phyloP scores from a whole-genome alignment of 73 alveolate genomes.

The Paramecium primaurelia region DNA sequence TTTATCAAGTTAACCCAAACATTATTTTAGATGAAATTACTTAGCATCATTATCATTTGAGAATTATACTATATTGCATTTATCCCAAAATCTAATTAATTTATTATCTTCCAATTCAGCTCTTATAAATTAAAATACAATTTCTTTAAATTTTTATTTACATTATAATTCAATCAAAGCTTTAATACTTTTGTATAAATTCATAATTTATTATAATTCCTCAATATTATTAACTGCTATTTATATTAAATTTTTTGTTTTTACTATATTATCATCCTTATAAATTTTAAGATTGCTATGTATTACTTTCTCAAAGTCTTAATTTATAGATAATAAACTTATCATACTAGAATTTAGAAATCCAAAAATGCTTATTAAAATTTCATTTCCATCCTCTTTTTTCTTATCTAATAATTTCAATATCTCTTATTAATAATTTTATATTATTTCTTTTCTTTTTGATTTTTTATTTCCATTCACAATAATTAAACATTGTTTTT shows the following conservation, averaged over 20 bases:
- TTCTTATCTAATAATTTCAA: not conserved
- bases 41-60: not conserved
- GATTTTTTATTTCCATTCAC: conserved; percentile 3
- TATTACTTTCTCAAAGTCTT: not conserved
- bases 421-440: not conserved
- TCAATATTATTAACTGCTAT: not conserved
- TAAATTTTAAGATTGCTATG: not conserved
- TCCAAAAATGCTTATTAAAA: not conserved
- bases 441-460: not conserved
- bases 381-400: not conserved
- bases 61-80: not conserved
- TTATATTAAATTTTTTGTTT: not conserved
- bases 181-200: not conserved
- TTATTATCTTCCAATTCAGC: not conserved
- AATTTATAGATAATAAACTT: not conserved
- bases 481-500: not conserved
- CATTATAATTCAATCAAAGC: not conserved
- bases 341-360: not conserved
- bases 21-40: not conserved
- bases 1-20: not conserved
- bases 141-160: not conserved
- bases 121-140: conserved; percentile 6
- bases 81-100: not conserved
- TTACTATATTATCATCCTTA: not conserved
- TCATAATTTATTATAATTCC: not conserved